Percentiles rank a stretch among this genome's conserved stretches.
phyloP scores from a whole-genome alignment of 2,329 filamentous ascomycete genomes.

The Apiospora pterosperma region DNA sequence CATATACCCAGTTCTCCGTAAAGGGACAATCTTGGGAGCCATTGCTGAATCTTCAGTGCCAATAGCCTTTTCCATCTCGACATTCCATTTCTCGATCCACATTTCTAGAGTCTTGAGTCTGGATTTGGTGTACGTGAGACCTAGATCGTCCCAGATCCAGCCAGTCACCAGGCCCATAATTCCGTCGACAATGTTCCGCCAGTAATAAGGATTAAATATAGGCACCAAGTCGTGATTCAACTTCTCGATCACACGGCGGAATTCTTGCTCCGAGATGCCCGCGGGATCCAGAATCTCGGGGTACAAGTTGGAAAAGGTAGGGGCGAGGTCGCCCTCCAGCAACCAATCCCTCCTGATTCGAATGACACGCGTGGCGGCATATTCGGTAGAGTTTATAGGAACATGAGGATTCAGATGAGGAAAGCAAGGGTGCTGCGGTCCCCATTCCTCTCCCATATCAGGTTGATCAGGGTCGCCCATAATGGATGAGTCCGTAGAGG shows the following conservation, averaged over 20 bases:
- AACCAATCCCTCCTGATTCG: conserved; percentile 91
- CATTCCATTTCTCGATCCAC: conserved; percentile 88
- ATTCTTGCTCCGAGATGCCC: conserved; percentile 79
- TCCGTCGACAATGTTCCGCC: conserved; percentile 76
- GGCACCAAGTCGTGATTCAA: conserved; percentile 74
- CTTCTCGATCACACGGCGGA: conserved; percentile 75
- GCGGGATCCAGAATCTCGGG: conserved; percentile 90
- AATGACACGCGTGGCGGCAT: conserved; percentile 80
- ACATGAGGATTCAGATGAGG: conserved; percentile 94
- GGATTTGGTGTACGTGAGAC: conserved; percentile 71
- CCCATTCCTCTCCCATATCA: conserved; percentile 78
- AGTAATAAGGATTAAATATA: conserved; percentile 76
- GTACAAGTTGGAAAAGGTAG: conserved; percentile 92
- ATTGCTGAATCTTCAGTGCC: conserved; percentile 47
- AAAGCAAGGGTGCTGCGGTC: conserved; percentile 88
- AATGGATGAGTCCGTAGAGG: conserved; percentile 57
- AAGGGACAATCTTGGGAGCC: conserved; percentile 69
- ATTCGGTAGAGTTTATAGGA: conserved; percentile 69
- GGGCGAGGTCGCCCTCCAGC: conserved; percentile 81
- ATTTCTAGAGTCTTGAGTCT: conserved; percentile 67
- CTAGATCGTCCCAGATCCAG: conserved; percentile 93
- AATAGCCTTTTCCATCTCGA: conserved; percentile 57
- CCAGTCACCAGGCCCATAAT: conserved; percentile 79
- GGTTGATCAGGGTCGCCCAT: conserved; percentile 61
- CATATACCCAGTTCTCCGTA: conserved; percentile 85